Conservation (phyloP, 1,284 basidiomycete genomes). For the Leccinum proliferum region DNA sequence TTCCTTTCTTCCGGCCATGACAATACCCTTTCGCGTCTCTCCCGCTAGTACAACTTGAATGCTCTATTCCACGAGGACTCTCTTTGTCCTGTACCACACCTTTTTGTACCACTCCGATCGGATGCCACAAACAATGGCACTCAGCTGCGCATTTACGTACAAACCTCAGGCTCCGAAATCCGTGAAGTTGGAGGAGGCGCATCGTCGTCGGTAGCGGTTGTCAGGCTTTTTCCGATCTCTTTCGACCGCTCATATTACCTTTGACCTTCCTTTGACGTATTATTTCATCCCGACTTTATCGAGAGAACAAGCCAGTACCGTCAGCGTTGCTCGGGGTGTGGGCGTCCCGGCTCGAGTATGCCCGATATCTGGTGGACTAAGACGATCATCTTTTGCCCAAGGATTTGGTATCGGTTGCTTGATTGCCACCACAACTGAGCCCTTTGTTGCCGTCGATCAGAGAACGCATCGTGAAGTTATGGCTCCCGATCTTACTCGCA, state of each 20-base stretch:
- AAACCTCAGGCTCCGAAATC: slow-evolving; percentile 59
- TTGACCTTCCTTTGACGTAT: slow-evolving; percentile 59
- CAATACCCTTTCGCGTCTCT: slow-evolving; percentile 34
- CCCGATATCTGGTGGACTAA: slow-evolving; percentile 62
- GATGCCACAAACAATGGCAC: slow-evolving; percentile 69
- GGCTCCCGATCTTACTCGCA: slow-evolving; percentile 71
- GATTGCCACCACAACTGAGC: slow-evolving; percentile 81
- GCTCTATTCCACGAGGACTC: slow-evolving; percentile 65
- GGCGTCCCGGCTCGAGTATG: slow-evolving; percentile 57
- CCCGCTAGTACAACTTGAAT: slow-evolving; percentile 49
- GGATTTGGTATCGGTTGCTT: slow-evolving; percentile 69
- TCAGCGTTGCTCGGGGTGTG: slow-evolving; percentile 90
- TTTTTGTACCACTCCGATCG: slow-evolving; percentile 88
- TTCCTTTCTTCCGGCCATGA: slow-evolving; percentile 68
- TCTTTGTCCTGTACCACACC: slow-evolving; percentile 66
- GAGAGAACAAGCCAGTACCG: slow-evolving; percentile 90
- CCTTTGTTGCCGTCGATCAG: slow-evolving; percentile 55
- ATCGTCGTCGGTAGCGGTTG: slow-evolving; percentile 68
- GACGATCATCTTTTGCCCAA: slow-evolving; percentile 68
- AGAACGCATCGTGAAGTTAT: slow-evolving; percentile 63
- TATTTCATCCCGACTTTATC: slow-evolving; percentile 81
- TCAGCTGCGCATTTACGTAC: slow-evolving; percentile 83
- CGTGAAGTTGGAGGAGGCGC: slow-evolving; percentile 60
- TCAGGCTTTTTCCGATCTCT: slow-evolving; percentile 80
- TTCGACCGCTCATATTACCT: slow-evolving; percentile 82